Base-by-base conservation (phyloP, 345 rosid genomes). In the Brassica incana region DNA sequence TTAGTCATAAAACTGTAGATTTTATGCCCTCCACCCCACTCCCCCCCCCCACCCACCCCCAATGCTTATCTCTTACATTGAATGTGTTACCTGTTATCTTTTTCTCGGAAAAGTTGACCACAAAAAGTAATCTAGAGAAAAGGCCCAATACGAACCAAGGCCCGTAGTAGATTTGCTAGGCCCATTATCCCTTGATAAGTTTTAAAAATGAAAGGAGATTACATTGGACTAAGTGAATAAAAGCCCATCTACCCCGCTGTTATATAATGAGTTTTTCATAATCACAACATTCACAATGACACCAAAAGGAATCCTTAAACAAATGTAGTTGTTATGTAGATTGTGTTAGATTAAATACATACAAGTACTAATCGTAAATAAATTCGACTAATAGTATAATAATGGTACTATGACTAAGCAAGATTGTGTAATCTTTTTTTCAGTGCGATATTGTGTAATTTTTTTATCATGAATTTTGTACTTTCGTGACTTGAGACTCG, bases 141-240 rank as follows among this genome's bases (percentile, higher is more conserved):
- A 9, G 48, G 48, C 48, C 48, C 14, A 40, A 40, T 9, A 40
- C 48, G 12, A 40, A 40, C 48, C 48, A 9, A 62, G 69, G 79
- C 78, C 79, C 12, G 69, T 35, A 0, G 14, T 14, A 30, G 27
- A 60, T 61, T 11, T 25, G 15, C 0, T 0, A 33, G 60, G 71
- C 82, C 82, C 75, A 68, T 25, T 73, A n/a, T 29, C 9, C 0
- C 4, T 78, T 64, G 15, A 18, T 18, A 59, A 50, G 48, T 5
- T 33, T 30, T n/a, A 16, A 1, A 18, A 15, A 32, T 32, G 23
- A 64, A 8, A 33, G 14, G 27, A 65, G 6, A 27, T 2, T 3
- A n/a, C 33, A 48, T 35, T 62, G 69, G 75, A 64, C 52, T 60
- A 60, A 6, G 23, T 61, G 15, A 65, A 15, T 8, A 12, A 58